phyloP scores from a whole-genome alignment of 169 alveolate genomes.

The Plasmodium blacklocki region DNA sequence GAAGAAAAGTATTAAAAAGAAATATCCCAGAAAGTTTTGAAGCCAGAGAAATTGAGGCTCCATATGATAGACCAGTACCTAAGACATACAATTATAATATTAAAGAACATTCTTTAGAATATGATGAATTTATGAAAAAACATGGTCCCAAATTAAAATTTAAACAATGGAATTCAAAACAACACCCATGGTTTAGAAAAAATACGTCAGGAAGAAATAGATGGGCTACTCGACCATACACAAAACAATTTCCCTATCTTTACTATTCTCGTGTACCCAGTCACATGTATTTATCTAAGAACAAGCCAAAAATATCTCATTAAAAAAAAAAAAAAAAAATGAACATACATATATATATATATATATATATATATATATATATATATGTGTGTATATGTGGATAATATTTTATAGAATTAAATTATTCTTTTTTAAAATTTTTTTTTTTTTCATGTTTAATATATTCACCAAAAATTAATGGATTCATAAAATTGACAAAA shows the following conservation, averaged over 20 bases:
- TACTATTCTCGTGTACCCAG: constrained; percentile 36
- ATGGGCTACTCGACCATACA: constrained; percentile 85
- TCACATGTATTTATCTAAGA: constrained; percentile 33
- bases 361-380: neutral
- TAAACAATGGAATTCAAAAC: constrained; percentile 68
- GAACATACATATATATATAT: neutral
- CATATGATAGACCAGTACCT: constrained; percentile 57
- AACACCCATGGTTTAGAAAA: constrained; percentile 87
- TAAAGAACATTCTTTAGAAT: constrained; percentile 64
- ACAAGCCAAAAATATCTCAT: constrained; percentile 23
- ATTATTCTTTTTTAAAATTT: neutral
- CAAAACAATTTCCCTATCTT: constrained; percentile 76
- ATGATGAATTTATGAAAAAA: constrained; percentile 55
- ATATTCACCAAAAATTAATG: neutral
- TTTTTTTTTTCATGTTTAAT: neutral
- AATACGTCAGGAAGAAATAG: constrained; percentile 80
- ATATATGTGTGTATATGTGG: neutral
- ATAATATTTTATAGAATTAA: neutral
- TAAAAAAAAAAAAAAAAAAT: neutral
- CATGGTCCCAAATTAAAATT: constrained; percentile 48
- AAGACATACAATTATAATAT: constrained; percentile 45
- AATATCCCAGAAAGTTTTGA: constrained; percentile 80
- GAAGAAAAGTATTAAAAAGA: constrained; percentile 78
- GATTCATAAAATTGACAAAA: neutral
- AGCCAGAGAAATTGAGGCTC: constrained; percentile 81